Conservation (phyloP, 2,329 filamentous ascomycete genomes). For the Paramyrothecium sp. region DNA sequence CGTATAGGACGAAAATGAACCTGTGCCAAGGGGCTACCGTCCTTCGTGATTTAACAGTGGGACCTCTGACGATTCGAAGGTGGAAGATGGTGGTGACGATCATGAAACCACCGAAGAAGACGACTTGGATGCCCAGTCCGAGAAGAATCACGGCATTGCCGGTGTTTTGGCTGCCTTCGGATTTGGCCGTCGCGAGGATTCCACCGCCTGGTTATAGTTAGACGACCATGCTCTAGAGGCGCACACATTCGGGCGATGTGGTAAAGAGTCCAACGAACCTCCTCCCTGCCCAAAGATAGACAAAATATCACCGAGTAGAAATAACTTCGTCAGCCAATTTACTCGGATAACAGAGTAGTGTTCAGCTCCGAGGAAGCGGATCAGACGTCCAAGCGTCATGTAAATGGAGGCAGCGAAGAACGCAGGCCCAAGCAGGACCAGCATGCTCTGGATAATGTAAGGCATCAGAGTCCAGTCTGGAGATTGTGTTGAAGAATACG, state of each 20-base stretch:
- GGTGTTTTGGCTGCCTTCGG: neutral
- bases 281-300: neutral
- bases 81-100: neutral
- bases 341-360: neutral
- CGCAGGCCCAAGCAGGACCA: neutral
- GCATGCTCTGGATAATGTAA: neutral
- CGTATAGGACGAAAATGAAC: neutral
- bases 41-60: neutral
- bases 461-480: neutral
- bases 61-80: neutral
- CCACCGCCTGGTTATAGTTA: neutral
- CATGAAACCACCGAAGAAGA: constrained; percentile 2
- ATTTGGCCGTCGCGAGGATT: neutral
- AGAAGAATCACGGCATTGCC: neutral
- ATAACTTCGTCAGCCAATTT: neutral
- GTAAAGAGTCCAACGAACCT: neutral
- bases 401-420: neutral
- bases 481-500: too few species aligned
- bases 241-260: too few species aligned
- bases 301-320: neutral
- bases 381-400: neutral
- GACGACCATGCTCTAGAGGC: neutral
- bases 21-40: neutral
- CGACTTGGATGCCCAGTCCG: constrained; percentile 2
- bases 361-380: neutral